Evolutionary conservation across 768 basidiomycete genomes (phyloP), one percentile per base, ranked within the genome.

Genomic region (Rickenella mellea): DNA sequence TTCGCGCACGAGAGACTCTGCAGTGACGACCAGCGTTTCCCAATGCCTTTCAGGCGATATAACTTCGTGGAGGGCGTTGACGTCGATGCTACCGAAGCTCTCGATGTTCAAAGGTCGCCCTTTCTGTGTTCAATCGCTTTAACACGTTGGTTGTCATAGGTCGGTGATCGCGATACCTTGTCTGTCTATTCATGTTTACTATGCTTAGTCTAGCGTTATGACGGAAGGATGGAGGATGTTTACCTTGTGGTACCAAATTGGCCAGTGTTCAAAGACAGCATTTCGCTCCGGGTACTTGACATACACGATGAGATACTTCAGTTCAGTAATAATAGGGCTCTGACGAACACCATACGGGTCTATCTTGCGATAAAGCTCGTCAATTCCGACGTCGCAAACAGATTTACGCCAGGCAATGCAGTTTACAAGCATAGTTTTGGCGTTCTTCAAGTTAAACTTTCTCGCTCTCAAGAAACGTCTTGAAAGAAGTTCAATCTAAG

Each of bases 401-500:
- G 73, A 76, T 55, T 66, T 65, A 14, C 83, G 68, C 83, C 83
- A 87, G 10, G 74, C 59, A 48, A 82, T 78, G 46, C 79, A 81
- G 37, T 80, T 74, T 41, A 55, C 58, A 30, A 85, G 61, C 83
- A 84, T 85, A 45, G 61, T 68, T 57, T 78, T 81, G 0, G 81
- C 59, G 36, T 76, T 71, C 27, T 57, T 62, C 10, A 81, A 45
- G 51, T 77, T 69, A 50, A 75, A 84, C 47, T 75, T 75, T 2
- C 83, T 76, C 8, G 83, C 83, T 27, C 78, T 74, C n/a, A 87
- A 58, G 51, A 85, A 87, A n/a, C 83, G 76, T 42, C 83, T 86
- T 36, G 4, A 36, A 36, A 10, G 24, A 6, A 14, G 5, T 15
- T 6, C 6, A 6, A 14, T 33, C 15, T 36, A 11, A 36, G 33